Evolutionary conservation across 2,329 filamentous ascomycete species (phyloP).

Genomic region (Fusarium albidum): DNA sequence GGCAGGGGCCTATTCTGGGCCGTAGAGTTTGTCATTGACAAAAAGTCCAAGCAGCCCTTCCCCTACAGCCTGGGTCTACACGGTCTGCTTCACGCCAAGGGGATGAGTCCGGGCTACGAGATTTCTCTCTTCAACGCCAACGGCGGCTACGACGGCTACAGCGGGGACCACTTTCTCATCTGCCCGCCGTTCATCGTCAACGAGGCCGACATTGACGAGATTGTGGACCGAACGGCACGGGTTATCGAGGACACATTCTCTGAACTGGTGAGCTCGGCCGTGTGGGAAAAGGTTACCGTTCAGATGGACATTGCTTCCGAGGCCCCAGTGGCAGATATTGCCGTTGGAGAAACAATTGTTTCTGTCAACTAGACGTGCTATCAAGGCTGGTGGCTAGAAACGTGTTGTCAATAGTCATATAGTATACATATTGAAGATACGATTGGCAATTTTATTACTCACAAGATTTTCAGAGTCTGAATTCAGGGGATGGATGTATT

Average conservation of each 20-base stretch:
- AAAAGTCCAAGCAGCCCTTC: constrained; percentile 29
- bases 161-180: constrained; percentile 31
- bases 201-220: constrained; percentile 27
- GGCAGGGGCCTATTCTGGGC: constrained; percentile 33
- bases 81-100: constrained; percentile 21
- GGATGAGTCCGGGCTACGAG: constrained; percentile 32
- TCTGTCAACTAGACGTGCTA: constrained; percentile 4
- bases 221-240: constrained; percentile 25
- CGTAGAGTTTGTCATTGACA: constrained; percentile 35
- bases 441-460: too few relatives aligned
- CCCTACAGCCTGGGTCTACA: constrained; percentile 22
- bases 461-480: too few relatives aligned
- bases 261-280: constrained; percentile 13
- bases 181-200: constrained; percentile 32
- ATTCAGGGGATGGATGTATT: too few relatives aligned
- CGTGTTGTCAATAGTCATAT: too few relatives aligned
- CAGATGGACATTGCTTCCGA: constrained; percentile 22
- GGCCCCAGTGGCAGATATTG: not conserved
- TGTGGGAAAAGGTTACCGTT: constrained; percentile 30
- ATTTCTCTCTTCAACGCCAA: constrained; percentile 34
- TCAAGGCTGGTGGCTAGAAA: too few relatives aligned
- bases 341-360: not conserved
- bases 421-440: too few relatives aligned
- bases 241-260: constrained; percentile 32
- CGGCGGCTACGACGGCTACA: constrained; percentile 34